These are phyloP conservation scores for Pythium aphanidermatum DNA, from an alignment of 352 stramenopile genomes.

Conservation along the genomic window DNA sequence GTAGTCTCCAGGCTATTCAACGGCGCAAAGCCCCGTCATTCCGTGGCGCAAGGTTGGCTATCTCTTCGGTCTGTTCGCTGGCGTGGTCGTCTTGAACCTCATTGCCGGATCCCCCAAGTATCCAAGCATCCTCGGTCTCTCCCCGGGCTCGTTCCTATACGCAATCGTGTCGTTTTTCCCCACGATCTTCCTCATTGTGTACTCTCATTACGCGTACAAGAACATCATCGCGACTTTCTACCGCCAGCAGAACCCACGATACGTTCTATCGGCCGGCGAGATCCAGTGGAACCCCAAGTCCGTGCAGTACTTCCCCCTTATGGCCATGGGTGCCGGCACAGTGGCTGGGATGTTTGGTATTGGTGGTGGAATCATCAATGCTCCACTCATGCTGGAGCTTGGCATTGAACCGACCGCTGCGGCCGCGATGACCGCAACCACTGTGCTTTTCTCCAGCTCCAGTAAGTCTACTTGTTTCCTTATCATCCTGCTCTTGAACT, in stretches of 20 bases:
- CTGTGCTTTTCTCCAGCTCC: slow-evolving; percentile 59
- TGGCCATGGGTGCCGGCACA: slow-evolving; percentile 88
- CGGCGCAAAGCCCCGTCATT: slow-evolving; percentile 40
- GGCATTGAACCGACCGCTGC: slow-evolving; percentile 78
- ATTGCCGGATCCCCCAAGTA: slow-evolving; percentile 90
- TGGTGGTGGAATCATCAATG: slow-evolving; percentile 94
- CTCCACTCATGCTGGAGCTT: slow-evolving; percentile 92
- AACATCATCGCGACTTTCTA: slow-evolving; percentile 41
- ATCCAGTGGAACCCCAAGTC: slow-evolving; percentile 56
- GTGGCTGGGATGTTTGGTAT: slow-evolving; percentile 95
- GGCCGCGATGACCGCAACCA: slow-evolving; percentile 86
- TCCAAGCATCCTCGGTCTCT: slow-evolving; percentile 84
- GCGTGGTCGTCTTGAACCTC: slow-evolving; percentile 90
- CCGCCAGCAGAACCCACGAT: slow-evolving; percentile 43
- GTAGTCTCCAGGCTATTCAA: too few species aligned
- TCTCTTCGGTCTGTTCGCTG: slow-evolving; percentile 83
- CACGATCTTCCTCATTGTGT: slow-evolving; percentile 68
- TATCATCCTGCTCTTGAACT: neutral
- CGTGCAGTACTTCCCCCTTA: slow-evolving; percentile 81
- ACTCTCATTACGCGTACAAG: slow-evolving; percentile 58
- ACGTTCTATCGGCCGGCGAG: slow-evolving; percentile 40
- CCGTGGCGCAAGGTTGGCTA: slow-evolving; percentile 75
- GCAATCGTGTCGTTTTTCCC: slow-evolving; percentile 57
- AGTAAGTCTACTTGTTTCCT: slow-evolving; percentile 28
- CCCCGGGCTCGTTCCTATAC: slow-evolving; percentile 71